Conservation (phyloP, 2,329 filamentous ascomycete species). For the Sclerotinia subarctica region DNA sequence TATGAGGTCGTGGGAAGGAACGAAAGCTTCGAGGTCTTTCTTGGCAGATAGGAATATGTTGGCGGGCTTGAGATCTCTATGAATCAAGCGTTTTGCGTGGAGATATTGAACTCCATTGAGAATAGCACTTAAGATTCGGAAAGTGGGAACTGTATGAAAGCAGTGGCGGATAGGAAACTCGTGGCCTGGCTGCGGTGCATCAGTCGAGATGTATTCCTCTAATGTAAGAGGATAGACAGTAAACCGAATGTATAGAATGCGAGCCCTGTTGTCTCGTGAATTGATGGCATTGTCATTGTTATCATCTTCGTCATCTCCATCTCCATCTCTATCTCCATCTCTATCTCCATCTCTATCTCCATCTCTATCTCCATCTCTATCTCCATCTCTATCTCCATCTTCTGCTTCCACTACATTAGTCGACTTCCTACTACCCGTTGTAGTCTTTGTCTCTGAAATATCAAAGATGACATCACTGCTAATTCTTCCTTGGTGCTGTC, state of each 20-base stretch:
- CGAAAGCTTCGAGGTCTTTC: conserved; percentile 34
- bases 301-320: not conserved
- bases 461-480: conserved; percentile 3
- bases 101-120: conserved; percentile 63
- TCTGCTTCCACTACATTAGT: not conserved
- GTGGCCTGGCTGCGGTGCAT: conserved; percentile 26
- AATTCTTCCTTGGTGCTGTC: not conserved
- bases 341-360: not conserved
- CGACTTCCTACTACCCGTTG: not conserved
- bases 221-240: conserved; percentile 61
- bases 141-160: conserved; percentile 56
- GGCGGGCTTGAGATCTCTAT: conserved; percentile 65
- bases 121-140: conserved; percentile 56
- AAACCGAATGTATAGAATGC: conserved; percentile 47
- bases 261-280: conserved; percentile 6
- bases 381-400: not conserved
- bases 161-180: conserved; percentile 48
- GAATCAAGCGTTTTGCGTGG: conserved; percentile 57
- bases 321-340: not conserved
- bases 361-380: not conserved
- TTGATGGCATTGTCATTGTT: conserved; percentile 5
- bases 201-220: conserved; percentile 52
- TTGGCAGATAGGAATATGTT: conserved; percentile 62
- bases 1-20: conserved; percentile 43
- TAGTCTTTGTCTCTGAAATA: not conserved